phyloP scores from a whole-genome alignment of 1,139 yeast genomes.

The Pichia terricola region DNA sequence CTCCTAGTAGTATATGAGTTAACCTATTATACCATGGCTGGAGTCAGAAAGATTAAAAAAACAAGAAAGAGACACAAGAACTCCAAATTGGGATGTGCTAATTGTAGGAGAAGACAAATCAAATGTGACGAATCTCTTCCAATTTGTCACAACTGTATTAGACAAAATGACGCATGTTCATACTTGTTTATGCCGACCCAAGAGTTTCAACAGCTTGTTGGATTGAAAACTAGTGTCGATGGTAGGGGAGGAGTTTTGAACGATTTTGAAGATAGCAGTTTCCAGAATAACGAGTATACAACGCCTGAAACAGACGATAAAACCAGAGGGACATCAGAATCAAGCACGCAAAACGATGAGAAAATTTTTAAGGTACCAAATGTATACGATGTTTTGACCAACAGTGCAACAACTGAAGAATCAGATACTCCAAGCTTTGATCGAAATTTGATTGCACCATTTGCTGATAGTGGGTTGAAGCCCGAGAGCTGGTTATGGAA shows the following conservation, averaged over 20 bases:
- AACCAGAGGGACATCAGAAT: no score
- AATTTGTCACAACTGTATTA: constrained; percentile 30
- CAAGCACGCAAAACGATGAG: no score
- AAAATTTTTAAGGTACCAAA: background rate
- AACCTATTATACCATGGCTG: background rate
- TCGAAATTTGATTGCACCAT: background rate
- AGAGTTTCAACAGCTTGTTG: background rate
- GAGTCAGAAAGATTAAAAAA: background rate
- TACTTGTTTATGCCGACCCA: background rate
- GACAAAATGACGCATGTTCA: background rate
- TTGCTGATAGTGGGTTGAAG: background rate
- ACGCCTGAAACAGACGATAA: background rate
- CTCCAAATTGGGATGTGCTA: constrained; percentile 28
- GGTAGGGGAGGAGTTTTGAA: background rate
- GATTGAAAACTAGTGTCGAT: background rate
- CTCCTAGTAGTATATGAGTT: no score
- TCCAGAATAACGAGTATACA: background rate
- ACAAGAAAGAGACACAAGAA: background rate
- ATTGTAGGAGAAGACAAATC: constrained; percentile 36
- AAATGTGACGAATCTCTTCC: constrained; percentile 38
- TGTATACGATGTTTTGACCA: background rate
- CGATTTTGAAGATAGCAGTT: background rate
- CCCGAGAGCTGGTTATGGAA: background rate
- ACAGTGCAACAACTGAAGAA: background rate
- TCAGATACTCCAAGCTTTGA: background rate